phyloP scores from a whole-genome alignment of 2,329 filamentous ascomycete species.

The Cladosporium oxysporum region DNA sequence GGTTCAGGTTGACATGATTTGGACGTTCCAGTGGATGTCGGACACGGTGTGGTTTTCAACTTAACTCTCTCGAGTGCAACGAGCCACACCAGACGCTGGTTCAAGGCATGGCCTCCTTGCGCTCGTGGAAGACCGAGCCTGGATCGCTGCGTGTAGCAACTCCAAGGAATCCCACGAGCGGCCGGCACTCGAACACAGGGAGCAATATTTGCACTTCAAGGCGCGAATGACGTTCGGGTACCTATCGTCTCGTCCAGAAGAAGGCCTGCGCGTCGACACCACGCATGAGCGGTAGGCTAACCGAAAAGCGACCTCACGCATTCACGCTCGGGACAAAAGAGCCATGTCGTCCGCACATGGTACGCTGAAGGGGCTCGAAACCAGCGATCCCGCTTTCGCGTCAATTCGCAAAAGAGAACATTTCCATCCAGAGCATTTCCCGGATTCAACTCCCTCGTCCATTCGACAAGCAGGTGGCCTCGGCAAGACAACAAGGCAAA shows the following conservation, averaged over 20 bases:
- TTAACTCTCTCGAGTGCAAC: not conserved
- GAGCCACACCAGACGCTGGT: not conserved
- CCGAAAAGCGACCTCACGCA: too few species aligned
- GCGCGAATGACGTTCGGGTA: not conserved
- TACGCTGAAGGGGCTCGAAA: too few species aligned
- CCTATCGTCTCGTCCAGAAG: not conserved
- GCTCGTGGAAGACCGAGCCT: not conserved
- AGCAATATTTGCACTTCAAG: not conserved
- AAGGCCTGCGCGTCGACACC: not conserved
- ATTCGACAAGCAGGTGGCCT: too few species aligned
- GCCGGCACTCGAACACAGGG: not conserved
- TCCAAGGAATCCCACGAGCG: not conserved
- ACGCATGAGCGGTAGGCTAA: not conserved
- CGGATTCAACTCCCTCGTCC: too few species aligned
- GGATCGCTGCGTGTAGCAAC: not conserved
- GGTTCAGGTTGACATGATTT: not conserved
- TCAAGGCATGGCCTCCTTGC: not conserved
- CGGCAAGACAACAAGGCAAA: too few species aligned
- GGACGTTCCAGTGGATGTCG: not conserved
- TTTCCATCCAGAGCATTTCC: not conserved
- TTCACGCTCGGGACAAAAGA: not conserved
- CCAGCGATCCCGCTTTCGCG: too few species aligned
- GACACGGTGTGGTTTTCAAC: not conserved
- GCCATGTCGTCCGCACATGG: not conserved
- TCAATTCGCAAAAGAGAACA: too few species aligned